Conservation (phyloP, 148 eudicot species). For the Silene uniflora region DNA sequence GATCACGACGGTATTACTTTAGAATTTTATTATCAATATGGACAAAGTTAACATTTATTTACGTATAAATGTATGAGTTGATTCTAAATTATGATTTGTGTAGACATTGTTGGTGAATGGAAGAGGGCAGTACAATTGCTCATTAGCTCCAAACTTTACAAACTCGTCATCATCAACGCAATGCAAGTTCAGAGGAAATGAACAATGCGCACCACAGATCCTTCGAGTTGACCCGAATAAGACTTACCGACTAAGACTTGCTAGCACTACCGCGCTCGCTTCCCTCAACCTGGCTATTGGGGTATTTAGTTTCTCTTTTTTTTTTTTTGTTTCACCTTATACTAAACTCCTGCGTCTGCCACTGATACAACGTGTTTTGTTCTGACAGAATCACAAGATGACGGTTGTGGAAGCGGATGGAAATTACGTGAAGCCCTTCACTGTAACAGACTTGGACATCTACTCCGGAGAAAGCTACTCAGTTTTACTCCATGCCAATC, state of each 20-base stretch:
- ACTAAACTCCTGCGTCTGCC: too few relatives aligned
- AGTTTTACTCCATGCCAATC: constrained; percentile 53
- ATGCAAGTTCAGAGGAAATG: constrained; percentile 56
- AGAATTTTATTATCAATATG: too few relatives aligned
- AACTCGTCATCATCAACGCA: constrained; percentile 31
- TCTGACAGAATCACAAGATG: constrained; percentile 63
- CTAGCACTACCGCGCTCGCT: constrained; percentile 71
- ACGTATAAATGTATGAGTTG: too few relatives aligned
- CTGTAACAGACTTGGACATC: constrained; percentile 61
- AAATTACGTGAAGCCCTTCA: constrained; percentile 63
- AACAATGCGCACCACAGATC: constrained; percentile 60
- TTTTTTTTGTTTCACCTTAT: too few relatives aligned
- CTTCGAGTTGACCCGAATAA: constrained; percentile 64
- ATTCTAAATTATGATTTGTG: background rate
- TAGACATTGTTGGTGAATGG: constrained; percentile 78
- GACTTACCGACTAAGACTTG: constrained; percentile 69
- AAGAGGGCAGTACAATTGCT: constrained; percentile 80
- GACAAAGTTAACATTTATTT: too few relatives aligned
- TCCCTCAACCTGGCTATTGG: constrained; percentile 73
- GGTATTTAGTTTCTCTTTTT: constrained; percentile 33
- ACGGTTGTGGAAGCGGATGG: constrained; percentile 85
- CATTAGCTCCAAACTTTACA: constrained; percentile 47
- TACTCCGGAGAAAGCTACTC: constrained; percentile 95
- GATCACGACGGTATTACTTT: too few relatives aligned
- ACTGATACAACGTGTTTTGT: background rate